Conservation (phyloP, 1,284 basidiomycete genomes). For the Tylopilus sp. region DNA sequence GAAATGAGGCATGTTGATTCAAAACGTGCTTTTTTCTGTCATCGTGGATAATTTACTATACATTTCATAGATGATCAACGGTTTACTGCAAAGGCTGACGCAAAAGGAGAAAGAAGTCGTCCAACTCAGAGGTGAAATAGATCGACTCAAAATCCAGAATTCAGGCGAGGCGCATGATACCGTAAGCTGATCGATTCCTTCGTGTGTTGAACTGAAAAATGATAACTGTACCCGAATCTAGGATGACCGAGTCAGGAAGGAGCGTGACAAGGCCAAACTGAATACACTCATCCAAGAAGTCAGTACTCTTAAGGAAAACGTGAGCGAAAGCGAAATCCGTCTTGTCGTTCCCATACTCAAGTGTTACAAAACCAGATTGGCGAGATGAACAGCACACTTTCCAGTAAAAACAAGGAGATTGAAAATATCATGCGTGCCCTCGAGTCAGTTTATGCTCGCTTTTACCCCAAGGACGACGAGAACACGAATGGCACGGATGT, state of each 20-base stretch:
- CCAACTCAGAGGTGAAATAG: conserved; percentile 69
- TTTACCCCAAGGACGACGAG: conserved; percentile 52
- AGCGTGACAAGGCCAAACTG: conserved; percentile 72
- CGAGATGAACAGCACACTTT: conserved; percentile 48
- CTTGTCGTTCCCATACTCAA: conserved; percentile 1
- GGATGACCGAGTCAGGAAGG: conserved; percentile 76
- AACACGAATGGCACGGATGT: conserved; percentile 56
- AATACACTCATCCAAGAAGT: conserved; percentile 75
- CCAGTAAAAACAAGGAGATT: conserved; percentile 67
- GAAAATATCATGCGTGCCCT: conserved; percentile 76
- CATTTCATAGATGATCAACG: conserved; percentile 55
- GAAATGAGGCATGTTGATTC: conserved; percentile 44
- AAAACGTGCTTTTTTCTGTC: neutral
- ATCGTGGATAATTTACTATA: neutral
- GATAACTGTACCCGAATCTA: conserved; percentile 28
- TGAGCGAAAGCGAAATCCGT: conserved; percentile 26
- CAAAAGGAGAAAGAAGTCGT: conserved; percentile 82
- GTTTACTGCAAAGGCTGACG: conserved; percentile 75
- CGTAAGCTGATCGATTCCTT: conserved; percentile 38
- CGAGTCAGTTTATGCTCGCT: conserved; percentile 78
- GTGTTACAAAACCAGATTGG: conserved; percentile 39
- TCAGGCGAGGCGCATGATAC: conserved; percentile 52
- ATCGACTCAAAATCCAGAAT: conserved; percentile 54
- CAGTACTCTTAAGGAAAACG: conserved; percentile 64
- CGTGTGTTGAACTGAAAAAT: conserved; percentile 1